Evolutionary conservation across 192 early-diverging fungal genomes (phyloP).

Genomic region (Thoreauomyces humboldtii): DNA sequence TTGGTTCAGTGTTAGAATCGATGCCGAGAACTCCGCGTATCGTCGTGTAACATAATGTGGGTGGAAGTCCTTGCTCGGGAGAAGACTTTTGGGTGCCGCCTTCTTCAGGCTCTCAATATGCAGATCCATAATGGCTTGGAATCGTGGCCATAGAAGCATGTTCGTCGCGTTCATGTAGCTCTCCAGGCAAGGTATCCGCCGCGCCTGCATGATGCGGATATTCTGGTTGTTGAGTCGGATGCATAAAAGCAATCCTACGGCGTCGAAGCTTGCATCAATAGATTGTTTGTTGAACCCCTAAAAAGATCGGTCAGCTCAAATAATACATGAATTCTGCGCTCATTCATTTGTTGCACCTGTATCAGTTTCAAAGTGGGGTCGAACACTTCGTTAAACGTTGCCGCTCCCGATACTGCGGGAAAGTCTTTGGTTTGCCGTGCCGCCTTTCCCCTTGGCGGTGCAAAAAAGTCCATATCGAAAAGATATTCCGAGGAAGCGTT

Average conservation of each 20-base stretch:
- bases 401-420: slow-evolving; percentile 22
- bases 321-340: too few relatives aligned
- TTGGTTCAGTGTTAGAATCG: slow-evolving; percentile 85
- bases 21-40: slow-evolving; percentile 90
- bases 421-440: slow-evolving; percentile 20
- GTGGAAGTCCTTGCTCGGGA: slow-evolving; percentile 66
- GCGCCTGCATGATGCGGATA: slow-evolving; percentile 75
- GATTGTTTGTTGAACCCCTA: slow-evolving; percentile 59
- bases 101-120: slow-evolving; percentile 92
- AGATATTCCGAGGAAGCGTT: slow-evolving; percentile 94
- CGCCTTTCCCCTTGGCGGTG: slow-evolving; percentile 61
- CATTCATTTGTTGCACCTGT: slow-evolving; percentile 51
- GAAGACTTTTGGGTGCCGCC: slow-evolving; percentile 56
- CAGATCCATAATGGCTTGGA: slow-evolving; percentile 73
- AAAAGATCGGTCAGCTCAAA: too few relatives aligned
- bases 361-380: slow-evolving; percentile 76
- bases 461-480: slow-evolving; percentile 90
- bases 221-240: slow-evolving; percentile 84
- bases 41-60: slow-evolving; percentile 83
- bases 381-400: slow-evolving; percentile 82
- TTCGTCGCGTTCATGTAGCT: slow-evolving; percentile 86
- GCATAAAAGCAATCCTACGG: slow-evolving; percentile 85
- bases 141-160: slow-evolving; percentile 91
- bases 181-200: slow-evolving; percentile 77
- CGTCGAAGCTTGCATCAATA: slow-evolving; percentile 79